Evolutionary conservation across 148 eudicot genomes (phyloP).

Genomic region (Selenicereus undatus): DNA sequence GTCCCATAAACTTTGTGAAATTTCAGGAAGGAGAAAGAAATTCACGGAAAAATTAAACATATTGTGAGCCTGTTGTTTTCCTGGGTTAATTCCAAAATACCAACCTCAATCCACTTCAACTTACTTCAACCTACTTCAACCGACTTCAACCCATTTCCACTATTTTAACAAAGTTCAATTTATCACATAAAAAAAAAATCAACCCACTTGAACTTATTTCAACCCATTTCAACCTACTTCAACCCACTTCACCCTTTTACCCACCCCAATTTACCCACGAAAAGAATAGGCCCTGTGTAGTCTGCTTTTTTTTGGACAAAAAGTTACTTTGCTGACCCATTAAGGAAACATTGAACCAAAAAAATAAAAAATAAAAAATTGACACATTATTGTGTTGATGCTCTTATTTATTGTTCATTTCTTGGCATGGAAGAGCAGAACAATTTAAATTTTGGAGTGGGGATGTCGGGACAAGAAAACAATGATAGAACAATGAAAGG

Average conservation of each 20-base stretch:
- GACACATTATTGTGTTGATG: background rate
- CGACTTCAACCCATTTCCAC: too few species aligned
- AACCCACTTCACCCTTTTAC: too few species aligned
- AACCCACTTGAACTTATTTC: too few species aligned
- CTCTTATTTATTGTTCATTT: background rate
- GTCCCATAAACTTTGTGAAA: background rate
- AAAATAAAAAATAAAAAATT: background rate
- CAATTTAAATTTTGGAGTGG: background rate
- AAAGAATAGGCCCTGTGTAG: too few species aligned
- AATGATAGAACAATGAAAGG: background rate
- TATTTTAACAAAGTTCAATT: too few species aligned
- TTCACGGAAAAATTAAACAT: background rate
- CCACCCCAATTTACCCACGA: too few species aligned
- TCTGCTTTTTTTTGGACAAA: background rate
- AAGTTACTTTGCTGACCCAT: background rate
- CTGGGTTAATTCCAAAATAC: too few species aligned
- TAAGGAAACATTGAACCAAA: background rate
- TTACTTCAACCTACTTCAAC: too few species aligned
- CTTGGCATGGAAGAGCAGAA: background rate
- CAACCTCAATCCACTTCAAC: too few species aligned
- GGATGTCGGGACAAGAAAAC: background rate
- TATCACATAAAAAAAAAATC: too few species aligned
- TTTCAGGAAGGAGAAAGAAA: background rate
- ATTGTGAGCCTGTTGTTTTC: background rate
- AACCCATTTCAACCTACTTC: too few species aligned